phyloP scores from a whole-genome alignment of 106 monocot genomes.

The Platanthera zijinensis region DNA sequence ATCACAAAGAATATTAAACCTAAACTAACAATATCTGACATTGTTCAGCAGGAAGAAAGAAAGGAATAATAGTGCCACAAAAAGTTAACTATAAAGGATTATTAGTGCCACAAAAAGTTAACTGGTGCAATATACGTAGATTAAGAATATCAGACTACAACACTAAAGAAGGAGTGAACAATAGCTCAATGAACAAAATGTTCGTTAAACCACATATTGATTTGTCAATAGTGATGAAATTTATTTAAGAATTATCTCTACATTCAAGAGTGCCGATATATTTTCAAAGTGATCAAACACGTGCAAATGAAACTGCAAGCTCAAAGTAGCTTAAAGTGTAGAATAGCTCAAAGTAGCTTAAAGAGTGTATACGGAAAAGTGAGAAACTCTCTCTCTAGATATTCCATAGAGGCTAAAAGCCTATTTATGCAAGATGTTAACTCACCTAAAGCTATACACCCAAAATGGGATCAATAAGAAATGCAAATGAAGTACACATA shows the following conservation, averaged over 20 bases:
- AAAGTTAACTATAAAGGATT: neutral
- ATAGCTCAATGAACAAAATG: neutral
- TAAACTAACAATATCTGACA: neutral
- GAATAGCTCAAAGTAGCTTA: too few relatives aligned
- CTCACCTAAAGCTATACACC: too few relatives aligned
- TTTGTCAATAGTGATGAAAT: neutral
- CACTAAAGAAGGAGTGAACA: neutral
- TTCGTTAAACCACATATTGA: neutral
- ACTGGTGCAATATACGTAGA: neutral
- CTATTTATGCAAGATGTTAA: too few relatives aligned
- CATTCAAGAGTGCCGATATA: neutral
- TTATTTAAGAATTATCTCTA: neutral
- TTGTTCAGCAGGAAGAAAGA: too few relatives aligned
- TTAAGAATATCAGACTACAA: constrained; percentile 1
- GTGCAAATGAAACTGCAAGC: neutral
- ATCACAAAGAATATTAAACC: neutral
- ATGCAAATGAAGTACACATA: too few relatives aligned
- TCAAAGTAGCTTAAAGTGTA: neutral
- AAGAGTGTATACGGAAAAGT: too few relatives aligned
- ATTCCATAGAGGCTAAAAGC: too few relatives aligned
- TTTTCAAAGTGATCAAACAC: neutral
- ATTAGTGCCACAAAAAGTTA: neutral
- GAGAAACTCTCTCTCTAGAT: too few relatives aligned
- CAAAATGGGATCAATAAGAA: too few relatives aligned
- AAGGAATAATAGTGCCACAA: neutral